A percentile compares a stretch with the other conserved stretches of the same genome.
These are phyloP conservation scores for Verruconis gallopava DNA, from an alignment of 2,329 filamentous ascomycete species.

Conservation along the genomic window DNA sequence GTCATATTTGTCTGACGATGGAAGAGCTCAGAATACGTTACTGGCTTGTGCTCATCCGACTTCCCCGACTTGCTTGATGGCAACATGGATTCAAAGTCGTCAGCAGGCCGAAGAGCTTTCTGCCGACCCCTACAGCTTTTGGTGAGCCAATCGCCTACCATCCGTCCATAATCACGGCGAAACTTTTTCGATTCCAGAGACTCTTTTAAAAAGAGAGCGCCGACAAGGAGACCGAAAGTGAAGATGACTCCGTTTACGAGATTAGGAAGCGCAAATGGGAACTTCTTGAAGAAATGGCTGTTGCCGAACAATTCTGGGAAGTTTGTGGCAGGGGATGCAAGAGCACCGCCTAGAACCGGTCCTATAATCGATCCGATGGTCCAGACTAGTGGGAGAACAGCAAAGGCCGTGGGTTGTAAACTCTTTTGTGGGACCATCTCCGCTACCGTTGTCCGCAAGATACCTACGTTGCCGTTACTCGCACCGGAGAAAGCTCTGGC, in stretches of 20 bases:
- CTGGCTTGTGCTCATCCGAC: conserved; percentile 13
- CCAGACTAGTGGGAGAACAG: conserved; percentile 85
- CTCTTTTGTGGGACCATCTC: conserved; percentile 50
- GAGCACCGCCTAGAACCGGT: conserved; percentile 70
- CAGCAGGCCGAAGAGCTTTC: not conserved
- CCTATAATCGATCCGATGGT: conserved; percentile 79
- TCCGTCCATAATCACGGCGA: conserved; percentile 61
- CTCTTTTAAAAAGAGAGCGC: conserved; percentile 76
- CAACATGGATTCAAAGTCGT: conserved; percentile 7
- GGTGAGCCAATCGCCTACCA: conserved; percentile 40
- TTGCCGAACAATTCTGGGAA: conserved; percentile 49
- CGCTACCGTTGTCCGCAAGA: conserved; percentile 81
- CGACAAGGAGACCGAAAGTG: conserved; percentile 58
- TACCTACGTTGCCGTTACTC: conserved; percentile 75
- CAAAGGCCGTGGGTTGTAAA: conserved; percentile 79
- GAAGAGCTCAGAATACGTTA: conserved; percentile 52
- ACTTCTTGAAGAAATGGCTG: conserved; percentile 53
- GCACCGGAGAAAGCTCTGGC: conserved; percentile 66
- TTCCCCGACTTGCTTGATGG: not conserved
- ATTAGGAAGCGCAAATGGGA: conserved; percentile 78
- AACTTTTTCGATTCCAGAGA: conserved; percentile 62
- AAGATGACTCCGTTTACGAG: conserved; percentile 66
- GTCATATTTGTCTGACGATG: conserved; percentile 62
- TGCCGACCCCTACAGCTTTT: not conserved
- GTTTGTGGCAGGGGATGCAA: conserved; percentile 68